Conservation (phyloP, 129 eudicot species). For the Ambrosia artemisiifolia region DNA sequence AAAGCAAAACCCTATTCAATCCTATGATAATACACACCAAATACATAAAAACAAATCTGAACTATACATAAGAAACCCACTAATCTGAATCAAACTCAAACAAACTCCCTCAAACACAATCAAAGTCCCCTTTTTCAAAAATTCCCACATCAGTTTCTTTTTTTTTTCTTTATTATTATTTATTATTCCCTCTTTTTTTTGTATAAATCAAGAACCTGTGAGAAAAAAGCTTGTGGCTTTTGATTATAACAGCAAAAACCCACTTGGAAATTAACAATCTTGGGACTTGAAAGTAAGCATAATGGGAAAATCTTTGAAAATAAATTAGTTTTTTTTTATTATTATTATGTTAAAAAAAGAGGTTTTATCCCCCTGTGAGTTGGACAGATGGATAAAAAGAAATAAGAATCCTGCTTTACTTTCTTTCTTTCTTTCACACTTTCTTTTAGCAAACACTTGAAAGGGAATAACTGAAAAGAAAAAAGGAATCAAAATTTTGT, state of each 20-base stretch:
- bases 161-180: neutral
- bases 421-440: too few relatives aligned
- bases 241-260: slow-evolving; percentile 16
- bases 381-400: slow-evolving; percentile 34
- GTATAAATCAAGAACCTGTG: slow-evolving; percentile 30
- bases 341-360: slow-evolving; percentile 2
- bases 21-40: slow-evolving; percentile 24
- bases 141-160: slow-evolving; percentile 34
- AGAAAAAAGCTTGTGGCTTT: slow-evolving; percentile 13
- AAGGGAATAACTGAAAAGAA: slow-evolving; percentile 33
- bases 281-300: slow-evolving; percentile 34
- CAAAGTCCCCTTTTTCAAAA: slow-evolving; percentile 29
- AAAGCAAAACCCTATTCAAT: slow-evolving; percentile 20
- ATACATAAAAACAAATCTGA: slow-evolving; percentile 31
- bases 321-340: neutral
- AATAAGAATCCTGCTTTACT: slow-evolving; percentile 36
- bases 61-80: slow-evolving; percentile 44
- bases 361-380: slow-evolving; percentile 27
- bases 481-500: slow-evolving; percentile 13
- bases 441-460: slow-evolving; percentile 33
- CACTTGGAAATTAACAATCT: slow-evolving; percentile 27
- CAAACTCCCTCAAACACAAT: slow-evolving; percentile 36
- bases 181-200: neutral
- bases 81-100: slow-evolving; percentile 39
- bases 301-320: slow-evolving; percentile 17